phyloP scores from a whole-genome alignment of 306 rosid species.

The Geum urbanum region DNA sequence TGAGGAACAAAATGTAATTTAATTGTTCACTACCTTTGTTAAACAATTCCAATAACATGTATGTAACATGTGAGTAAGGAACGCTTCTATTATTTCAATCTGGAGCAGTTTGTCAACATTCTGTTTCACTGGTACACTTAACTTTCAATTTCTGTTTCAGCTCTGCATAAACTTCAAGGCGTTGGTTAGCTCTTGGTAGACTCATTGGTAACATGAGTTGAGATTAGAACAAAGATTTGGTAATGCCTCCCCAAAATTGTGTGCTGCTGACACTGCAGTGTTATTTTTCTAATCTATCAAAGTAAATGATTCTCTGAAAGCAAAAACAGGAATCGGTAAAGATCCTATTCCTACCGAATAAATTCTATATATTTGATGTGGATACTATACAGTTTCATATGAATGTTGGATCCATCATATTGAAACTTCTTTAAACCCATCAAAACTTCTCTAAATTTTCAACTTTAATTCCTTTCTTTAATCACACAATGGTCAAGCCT shows the following conservation, averaged over 20 bases:
- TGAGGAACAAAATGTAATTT: too few relatives aligned
- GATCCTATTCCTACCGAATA: too few relatives aligned
- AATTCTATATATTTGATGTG: too few relatives aligned
- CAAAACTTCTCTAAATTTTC: not conserved
- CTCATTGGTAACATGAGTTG: not conserved
- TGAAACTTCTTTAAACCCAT: not conserved
- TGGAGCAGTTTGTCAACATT: not conserved
- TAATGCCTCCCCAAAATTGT: not conserved
- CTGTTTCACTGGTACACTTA: not conserved
- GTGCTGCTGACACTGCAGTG: not conserved
- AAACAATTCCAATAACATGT: too few relatives aligned
- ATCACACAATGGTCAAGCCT: not conserved
- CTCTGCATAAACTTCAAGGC: not conserved
- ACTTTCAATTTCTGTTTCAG: not conserved
- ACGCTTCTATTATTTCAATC: not conserved
- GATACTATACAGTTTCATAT: not conserved
- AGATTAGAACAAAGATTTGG: not conserved
- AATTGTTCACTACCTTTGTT: too few relatives aligned
- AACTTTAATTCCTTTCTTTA: too few relatives aligned
- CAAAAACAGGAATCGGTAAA: too few relatives aligned
- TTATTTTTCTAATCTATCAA: too few relatives aligned
- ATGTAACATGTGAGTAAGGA: not conserved
- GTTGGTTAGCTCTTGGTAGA: slow-evolving; percentile 1
- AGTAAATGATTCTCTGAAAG: too few relatives aligned
- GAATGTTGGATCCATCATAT: not conserved